Conservation (phyloP, 202 grass and related monocot genomes). For the Zizania palustris region DNA sequence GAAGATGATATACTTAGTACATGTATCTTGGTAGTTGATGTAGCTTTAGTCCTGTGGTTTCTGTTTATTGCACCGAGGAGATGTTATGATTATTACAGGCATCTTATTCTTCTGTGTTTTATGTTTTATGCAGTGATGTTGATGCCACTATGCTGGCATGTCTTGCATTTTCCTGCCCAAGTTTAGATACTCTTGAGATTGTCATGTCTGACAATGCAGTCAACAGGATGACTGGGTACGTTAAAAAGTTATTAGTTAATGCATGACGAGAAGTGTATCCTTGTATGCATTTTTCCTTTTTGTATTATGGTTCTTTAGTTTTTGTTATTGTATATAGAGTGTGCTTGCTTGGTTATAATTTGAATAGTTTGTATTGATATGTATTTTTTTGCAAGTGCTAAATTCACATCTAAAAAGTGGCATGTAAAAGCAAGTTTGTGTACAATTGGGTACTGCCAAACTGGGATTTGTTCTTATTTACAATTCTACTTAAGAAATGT, state of each 20-base stretch:
- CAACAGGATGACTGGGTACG: conserved; percentile 91
- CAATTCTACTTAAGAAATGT: conserved; percentile 12
- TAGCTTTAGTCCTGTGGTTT: conserved; percentile 10
- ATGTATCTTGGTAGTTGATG: neutral
- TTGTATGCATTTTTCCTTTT: neutral
- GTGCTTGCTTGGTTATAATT: conserved; percentile 19
- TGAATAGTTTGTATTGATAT: conserved; percentile 11
- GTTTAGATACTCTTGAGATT: conserved; percentile 82
- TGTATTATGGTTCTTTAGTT: conserved; percentile 7
- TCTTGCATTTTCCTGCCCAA: conserved; percentile 73
- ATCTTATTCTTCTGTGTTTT: conserved; percentile 1
- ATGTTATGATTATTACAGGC: conserved; percentile 18
- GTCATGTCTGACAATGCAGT: conserved; percentile 61
- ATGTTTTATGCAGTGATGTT: conserved; percentile 75
- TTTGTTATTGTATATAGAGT: conserved; percentile 17
- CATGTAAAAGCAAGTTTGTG: conserved; percentile 3
- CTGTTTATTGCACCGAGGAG: conserved; percentile 19
- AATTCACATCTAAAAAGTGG: conserved; percentile 7
- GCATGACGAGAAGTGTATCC: neutral
- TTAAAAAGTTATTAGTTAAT: conserved; percentile 17
- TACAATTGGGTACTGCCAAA: neutral
- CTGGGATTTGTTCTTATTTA: conserved; percentile 30
- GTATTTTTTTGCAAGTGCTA: conserved; percentile 12
- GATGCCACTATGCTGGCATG: conserved; percentile 70
- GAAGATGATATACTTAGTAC: conserved; percentile 16